Evolutionary conservation across 1,284 basidiomycete genomes (phyloP).

Genomic region (Trametes pubescens): DNA sequence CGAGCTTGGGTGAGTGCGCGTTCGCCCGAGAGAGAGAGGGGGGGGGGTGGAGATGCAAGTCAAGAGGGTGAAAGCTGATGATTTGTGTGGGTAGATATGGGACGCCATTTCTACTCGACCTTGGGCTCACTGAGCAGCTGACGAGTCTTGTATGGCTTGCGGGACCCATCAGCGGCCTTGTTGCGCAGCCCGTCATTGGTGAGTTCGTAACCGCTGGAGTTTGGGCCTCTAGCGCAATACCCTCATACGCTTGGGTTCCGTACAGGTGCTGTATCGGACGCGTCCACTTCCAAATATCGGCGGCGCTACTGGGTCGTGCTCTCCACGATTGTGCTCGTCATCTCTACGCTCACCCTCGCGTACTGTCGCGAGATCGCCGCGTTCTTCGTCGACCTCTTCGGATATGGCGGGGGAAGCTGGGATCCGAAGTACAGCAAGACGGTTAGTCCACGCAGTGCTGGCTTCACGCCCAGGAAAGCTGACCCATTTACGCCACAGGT

Average conservation of each 20-base stretch:
- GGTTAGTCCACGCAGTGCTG: constrained; percentile 48
- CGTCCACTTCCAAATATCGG: constrained; percentile 87
- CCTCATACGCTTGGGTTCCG: neutral
- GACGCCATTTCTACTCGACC: constrained; percentile 89
- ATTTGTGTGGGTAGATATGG: constrained; percentile 73
- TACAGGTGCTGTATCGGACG: constrained; percentile 91
- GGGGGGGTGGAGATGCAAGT: neutral
- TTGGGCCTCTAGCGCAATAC: neutral
- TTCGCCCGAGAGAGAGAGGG: neutral
- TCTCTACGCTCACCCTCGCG: constrained; percentile 82
- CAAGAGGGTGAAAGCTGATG: constrained; percentile 5
- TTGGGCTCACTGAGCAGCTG: constrained; percentile 90
- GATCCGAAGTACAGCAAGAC: constrained; percentile 77
- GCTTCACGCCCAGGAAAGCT: neutral
- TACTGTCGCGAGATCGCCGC: constrained; percentile 83
- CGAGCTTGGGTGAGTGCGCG: constrained; percentile 78
- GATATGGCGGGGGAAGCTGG: constrained; percentile 88
- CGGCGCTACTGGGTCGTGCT: constrained; percentile 90
- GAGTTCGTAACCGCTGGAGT: constrained; percentile 33
- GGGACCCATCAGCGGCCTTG: constrained; percentile 91
- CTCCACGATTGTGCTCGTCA: constrained; percentile 78
- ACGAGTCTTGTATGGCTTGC: constrained; percentile 98
- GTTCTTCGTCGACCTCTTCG: constrained; percentile 81
- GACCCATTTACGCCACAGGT: constrained; percentile 52
- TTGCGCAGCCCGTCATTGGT: constrained; percentile 97